Evolutionary conservation across 2,329 filamentous ascomycete species (phyloP).

Genomic region (Ophiostoma angusticollis): DNA sequence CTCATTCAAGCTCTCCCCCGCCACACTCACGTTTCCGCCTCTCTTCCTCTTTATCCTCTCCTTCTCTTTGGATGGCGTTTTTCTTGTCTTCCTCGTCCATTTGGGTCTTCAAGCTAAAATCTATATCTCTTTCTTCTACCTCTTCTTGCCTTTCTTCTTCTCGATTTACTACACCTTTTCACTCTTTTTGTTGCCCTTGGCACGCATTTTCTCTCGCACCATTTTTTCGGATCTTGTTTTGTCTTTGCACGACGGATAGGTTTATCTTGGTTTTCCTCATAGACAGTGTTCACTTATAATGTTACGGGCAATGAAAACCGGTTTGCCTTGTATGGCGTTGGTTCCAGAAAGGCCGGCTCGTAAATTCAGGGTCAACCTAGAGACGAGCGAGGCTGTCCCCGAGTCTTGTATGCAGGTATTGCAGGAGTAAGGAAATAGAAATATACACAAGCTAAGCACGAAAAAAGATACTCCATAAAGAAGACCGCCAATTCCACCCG

Average conservation of each 20-base stretch:
- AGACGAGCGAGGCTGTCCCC: too few species aligned
- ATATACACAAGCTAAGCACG: too few species aligned
- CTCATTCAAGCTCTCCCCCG: too few species aligned
- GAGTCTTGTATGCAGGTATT: too few species aligned
- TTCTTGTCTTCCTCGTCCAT: background rate
- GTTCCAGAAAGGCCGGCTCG: too few species aligned
- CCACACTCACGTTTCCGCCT: background rate
- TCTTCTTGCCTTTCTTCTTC: background rate
- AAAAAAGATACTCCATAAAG: background rate
- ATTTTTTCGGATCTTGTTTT: background rate
- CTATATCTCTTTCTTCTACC: background rate
- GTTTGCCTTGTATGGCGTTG: too few species aligned
- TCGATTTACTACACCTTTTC: background rate
- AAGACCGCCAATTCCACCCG: background rate
- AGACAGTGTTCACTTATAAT: too few species aligned
- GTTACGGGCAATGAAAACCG: too few species aligned
- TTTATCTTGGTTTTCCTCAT: background rate
- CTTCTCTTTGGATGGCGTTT: slow-evolving; percentile 3
- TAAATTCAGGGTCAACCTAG: too few species aligned
- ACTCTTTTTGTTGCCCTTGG: background rate
- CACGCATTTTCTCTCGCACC: background rate
- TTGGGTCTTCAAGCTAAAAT: too few species aligned
- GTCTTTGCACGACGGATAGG: too few species aligned
- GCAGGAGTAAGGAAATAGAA: too few species aligned
- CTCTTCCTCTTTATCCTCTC: background rate